Evolutionary conservation across 2,329 filamentous ascomycete species (phyloP), one percentile per base, ranked within the genome.

Genomic region (Colletotrichum lindemuthianum): DNA sequence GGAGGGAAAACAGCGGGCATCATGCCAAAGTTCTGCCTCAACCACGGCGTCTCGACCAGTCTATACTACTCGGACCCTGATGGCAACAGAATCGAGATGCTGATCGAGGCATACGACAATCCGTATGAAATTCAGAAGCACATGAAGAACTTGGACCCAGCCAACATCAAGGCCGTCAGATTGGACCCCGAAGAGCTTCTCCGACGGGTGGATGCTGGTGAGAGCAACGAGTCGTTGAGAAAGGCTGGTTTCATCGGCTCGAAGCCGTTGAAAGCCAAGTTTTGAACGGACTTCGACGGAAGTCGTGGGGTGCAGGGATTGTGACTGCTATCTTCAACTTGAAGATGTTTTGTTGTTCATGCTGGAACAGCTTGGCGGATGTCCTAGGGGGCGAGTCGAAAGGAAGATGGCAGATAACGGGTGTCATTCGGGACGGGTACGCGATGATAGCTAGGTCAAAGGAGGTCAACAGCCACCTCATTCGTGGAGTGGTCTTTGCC

Each of bases 51-150:
- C 0, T 82, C 78, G 2, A 80, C 75, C 0, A 78, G 75, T 67
- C 76, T 84, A 36, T 84, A 84, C 69, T 84, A 83, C 67, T 60
- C 65, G 6, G 82, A 84, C 69, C 81, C 80, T 3, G 81, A 84
- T 68, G 78, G 80, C 8, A 84, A 84, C 68, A 60, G 71, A 65
- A 50, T 84, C 33, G 82, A 84, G 72, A 77, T 74, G 1, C 79
- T 83, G 69, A 76, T 81, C 6, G 78, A 81, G 58, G 80, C 78
- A 53, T 81, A 81, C 55, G 72, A 74, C 4, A 75, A 71, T 0
- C 59, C 59, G 1, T 73, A 74, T 10, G 79, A 80, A 47, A 75
- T 77, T 0, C 76, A 64, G 2, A 71, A 63, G 9, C 82, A 75
- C 66, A 81, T 85, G 79, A 49, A 15, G 10, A 56, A 68, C 0